Conservation (phyloP, 2,329 filamentous ascomycete genomes). For the Epichloe uncinata region DNA sequence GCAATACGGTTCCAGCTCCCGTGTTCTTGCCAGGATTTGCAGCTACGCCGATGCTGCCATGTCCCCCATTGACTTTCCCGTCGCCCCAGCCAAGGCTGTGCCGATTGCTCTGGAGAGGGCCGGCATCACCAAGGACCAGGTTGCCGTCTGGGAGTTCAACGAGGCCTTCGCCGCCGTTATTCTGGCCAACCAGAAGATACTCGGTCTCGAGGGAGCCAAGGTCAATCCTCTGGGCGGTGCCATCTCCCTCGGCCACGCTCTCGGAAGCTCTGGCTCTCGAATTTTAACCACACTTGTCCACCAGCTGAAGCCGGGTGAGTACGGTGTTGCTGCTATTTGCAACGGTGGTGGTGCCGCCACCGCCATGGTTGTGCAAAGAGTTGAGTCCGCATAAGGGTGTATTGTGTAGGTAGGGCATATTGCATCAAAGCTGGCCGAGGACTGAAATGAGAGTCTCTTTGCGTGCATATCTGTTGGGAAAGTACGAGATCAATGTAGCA, state of each 20-base stretch:
- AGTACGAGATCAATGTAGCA: neutral
- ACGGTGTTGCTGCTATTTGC: slow-evolving; percentile 90
- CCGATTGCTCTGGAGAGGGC: slow-evolving; percentile 79
- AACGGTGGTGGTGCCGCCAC: slow-evolving; percentile 91
- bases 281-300: slow-evolving; percentile 85
- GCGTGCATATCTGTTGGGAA: neutral
- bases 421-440: neutral
- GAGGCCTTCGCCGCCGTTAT: slow-evolving; percentile 95
- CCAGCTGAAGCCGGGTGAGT: slow-evolving; percentile 83
- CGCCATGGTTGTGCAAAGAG: slow-evolving; percentile 78
- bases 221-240: slow-evolving; percentile 86
- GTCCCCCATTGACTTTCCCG: slow-evolving; percentile 82
- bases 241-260: slow-evolving; percentile 80
- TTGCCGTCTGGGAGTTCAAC: slow-evolving; percentile 96
- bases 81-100: slow-evolving; percentile 85
- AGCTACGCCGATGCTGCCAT: slow-evolving; percentile 81
- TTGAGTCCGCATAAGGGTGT: slow-evolving; percentile 40
- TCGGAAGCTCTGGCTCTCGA: slow-evolving; percentile 85
- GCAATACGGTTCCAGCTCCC: slow-evolving; percentile 62
- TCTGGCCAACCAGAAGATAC: slow-evolving; percentile 86
- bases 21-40: slow-evolving; percentile 78
- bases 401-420: neutral
- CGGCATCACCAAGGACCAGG: slow-evolving; percentile 81
- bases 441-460: neutral
- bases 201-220: slow-evolving; percentile 63